phyloP scores from a whole-genome alignment of 768 basidiomycete genomes.

The Hygrophorus pudorinus region DNA sequence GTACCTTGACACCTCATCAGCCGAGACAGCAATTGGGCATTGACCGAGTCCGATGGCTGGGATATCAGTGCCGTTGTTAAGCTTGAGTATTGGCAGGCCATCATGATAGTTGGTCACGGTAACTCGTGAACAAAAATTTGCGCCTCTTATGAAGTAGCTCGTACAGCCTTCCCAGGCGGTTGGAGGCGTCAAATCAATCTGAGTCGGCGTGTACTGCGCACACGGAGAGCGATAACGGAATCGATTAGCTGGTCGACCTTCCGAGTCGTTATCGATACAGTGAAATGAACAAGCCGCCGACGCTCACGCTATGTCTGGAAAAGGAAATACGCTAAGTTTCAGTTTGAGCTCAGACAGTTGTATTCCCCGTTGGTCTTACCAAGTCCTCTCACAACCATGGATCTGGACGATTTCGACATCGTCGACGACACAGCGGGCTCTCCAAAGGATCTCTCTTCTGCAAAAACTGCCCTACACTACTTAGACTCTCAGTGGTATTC shows the following conservation, averaged over 20 bases:
- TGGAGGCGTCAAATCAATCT: no score
- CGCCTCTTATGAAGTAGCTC: no score
- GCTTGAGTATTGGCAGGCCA: slow-evolving; percentile 32
- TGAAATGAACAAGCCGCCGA: no score
- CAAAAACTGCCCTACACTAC: neutral
- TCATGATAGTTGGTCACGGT: slow-evolving; percentile 1
- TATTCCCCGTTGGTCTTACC: no score
- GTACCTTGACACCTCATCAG: slow-evolving; percentile 40
- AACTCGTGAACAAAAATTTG: no score
- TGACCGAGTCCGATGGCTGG: slow-evolving; percentile 51
- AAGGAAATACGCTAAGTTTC: neutral
- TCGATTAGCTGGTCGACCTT: no score
- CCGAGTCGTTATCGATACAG: neutral
- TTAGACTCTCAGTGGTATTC: neutral
- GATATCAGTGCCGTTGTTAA: slow-evolving; percentile 51
- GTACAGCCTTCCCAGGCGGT: no score
- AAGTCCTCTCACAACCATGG: slow-evolving; percentile 1
- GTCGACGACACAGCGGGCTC: neutral
- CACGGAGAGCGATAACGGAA: no score
- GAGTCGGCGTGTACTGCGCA: no score
- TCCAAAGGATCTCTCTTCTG: neutral
- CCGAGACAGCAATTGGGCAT: slow-evolving; percentile 2
- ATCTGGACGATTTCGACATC: slow-evolving; percentile 1
- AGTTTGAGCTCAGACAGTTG: no score
- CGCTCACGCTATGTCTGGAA: no score